These are phyloP conservation scores for Cryptosporidium sp. DNA, from an alignment of 169 alveolate genomes.

Conservation along the genomic window DNA sequence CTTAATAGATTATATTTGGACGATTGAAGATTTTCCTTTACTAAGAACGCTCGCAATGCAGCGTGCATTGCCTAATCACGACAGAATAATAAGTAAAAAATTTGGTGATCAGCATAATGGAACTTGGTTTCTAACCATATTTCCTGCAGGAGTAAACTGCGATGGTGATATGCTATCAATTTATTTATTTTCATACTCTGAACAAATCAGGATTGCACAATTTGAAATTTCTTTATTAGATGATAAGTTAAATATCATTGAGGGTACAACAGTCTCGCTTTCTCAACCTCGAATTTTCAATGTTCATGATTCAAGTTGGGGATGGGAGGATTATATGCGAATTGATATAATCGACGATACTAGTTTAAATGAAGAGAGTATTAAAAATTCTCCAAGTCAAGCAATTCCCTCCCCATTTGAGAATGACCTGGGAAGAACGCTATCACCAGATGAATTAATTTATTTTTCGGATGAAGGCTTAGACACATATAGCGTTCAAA, in stretches of 20 bases:
- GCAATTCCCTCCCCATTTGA: conserved; percentile 30
- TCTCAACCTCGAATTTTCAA: conserved; percentile 64
- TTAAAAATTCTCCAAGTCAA: not conserved
- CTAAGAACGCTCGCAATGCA: conserved; percentile 46
- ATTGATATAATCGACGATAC: conserved; percentile 1
- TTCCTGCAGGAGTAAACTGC: conserved; percentile 73
- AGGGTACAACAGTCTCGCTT: conserved; percentile 51
- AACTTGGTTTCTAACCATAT: conserved; percentile 56
- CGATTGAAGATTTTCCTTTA: conserved; percentile 68
- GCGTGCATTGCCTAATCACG: conserved; percentile 72
- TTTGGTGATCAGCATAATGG: conserved; percentile 65
- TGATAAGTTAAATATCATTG: conserved; percentile 1
- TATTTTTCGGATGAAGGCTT: conserved; percentile 19
- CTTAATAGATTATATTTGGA: conserved; percentile 47
- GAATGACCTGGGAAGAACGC: not conserved
- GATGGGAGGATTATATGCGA: conserved; percentile 73
- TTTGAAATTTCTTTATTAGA: conserved; percentile 61
- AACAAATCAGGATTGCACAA: conserved; percentile 34
- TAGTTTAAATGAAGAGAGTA: not conserved
- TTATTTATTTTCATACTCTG: conserved; percentile 52
- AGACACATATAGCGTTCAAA: not conserved
- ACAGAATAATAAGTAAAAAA: conserved; percentile 60
- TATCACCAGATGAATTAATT: conserved; percentile 2
- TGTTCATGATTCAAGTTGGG: conserved; percentile 64
- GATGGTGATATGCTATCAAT: conserved; percentile 48